phyloP scores from a whole-genome alignment of 441 rosid genomes.

The Rhodomyrtus psidioides region DNA sequence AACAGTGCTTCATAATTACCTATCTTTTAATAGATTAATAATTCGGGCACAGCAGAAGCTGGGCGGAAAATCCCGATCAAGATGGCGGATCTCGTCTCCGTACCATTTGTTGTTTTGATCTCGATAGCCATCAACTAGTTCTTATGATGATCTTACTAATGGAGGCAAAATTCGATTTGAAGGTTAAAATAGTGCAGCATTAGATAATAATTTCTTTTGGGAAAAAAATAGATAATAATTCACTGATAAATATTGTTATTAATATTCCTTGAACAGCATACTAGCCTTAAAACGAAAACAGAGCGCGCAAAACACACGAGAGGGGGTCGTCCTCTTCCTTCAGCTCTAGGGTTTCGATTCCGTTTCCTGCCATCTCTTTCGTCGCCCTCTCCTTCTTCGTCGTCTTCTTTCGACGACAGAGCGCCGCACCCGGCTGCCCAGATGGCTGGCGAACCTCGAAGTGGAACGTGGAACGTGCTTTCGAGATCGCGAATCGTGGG shows the following conservation, averaged over 20 bases:
- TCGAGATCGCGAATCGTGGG: background rate
- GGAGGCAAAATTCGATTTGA: background rate
- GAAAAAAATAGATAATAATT: background rate
- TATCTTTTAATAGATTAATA: background rate
- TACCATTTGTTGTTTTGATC: too few species aligned
- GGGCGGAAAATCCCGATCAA: background rate
- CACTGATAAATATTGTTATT: background rate
- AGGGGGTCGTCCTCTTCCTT: background rate
- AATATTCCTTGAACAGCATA: background rate
- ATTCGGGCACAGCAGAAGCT: fast-evolving
- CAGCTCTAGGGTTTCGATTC: background rate
- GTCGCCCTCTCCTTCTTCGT: background rate
- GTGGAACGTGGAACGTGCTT: background rate
- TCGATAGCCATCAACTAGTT: background rate
- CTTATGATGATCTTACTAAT: background rate
- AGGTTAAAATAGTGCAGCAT: background rate
- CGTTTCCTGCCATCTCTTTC: background rate
- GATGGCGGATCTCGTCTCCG: background rate
- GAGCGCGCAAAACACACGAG: background rate
- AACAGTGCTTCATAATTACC: background rate
- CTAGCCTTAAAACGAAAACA: background rate
- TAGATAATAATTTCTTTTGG: background rate
- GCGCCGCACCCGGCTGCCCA: background rate
- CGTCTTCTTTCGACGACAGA: background rate
- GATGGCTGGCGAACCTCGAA: background rate